A percentile compares a stretch with the other conserved stretches of the same genome.
Evolutionary conservation across 2,329 filamentous ascomycete species (phyloP).

Genomic region (Didymella pomorum): DNA sequence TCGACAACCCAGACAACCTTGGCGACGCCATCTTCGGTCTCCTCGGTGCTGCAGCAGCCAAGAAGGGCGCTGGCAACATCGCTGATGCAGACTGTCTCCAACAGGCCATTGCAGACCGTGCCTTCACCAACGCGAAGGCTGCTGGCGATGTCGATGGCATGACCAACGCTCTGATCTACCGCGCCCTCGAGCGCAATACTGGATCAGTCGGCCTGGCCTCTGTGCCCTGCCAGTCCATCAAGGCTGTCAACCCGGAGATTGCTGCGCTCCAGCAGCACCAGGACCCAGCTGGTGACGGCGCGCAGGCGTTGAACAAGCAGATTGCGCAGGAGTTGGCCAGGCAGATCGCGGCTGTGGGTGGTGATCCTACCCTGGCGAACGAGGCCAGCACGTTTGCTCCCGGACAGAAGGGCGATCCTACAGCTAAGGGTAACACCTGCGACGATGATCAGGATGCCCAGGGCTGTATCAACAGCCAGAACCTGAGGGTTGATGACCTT

Average conservation of each 20-base stretch:
- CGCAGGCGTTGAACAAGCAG: conserved; percentile 66
- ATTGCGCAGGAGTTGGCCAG: conserved; percentile 67
- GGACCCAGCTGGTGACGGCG: conserved; percentile 68
- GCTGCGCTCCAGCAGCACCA: conserved; percentile 70
- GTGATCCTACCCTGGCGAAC: conserved; percentile 68
- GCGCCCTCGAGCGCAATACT: conserved; percentile 68
- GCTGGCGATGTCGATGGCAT: conserved; percentile 62
- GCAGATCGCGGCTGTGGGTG: conserved; percentile 68
- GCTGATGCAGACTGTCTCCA: conserved; percentile 66
- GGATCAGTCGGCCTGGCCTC: conserved; percentile 65
- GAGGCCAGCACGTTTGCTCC: conserved; percentile 70
- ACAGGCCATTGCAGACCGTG: conserved; percentile 65
- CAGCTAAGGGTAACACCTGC: conserved; percentile 62
- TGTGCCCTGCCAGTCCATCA: conserved; percentile 63
- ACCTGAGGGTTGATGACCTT: conserved; percentile 63
- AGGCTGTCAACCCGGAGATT: conserved; percentile 71
- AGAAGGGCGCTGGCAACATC: conserved; percentile 58
- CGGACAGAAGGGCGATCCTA: conserved; percentile 62
- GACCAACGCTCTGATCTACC: conserved; percentile 63
- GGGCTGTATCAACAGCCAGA: conserved; percentile 64
- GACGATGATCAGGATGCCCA: conserved; percentile 57
- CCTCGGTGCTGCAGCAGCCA: conserved; percentile 61
- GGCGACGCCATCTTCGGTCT: conserved; percentile 61
- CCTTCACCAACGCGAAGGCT: conserved; percentile 67
- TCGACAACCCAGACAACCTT: conserved; percentile 60